phyloP scores from a whole-genome alignment of 805 yeast genomes.

The Saturnispora ahearnii region DNA sequence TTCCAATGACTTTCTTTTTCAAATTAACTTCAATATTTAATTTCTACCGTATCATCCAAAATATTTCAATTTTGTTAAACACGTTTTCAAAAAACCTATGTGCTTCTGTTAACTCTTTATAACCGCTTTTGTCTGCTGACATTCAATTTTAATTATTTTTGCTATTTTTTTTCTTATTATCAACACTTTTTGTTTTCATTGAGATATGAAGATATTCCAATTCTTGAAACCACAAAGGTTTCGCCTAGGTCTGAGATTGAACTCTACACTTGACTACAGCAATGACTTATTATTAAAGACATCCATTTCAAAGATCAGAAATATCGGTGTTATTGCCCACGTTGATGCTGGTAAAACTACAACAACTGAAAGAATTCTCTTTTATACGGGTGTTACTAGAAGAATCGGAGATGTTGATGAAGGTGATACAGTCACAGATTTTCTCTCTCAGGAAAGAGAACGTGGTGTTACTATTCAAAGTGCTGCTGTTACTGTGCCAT shows the following conservation, averaged over 20 bases:
- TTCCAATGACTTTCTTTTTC: too few species aligned
- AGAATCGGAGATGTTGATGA: slow-evolving; percentile 90
- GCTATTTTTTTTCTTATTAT: neutral
- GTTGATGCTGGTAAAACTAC: slow-evolving; percentile 99
- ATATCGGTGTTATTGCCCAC: slow-evolving; percentile 97
- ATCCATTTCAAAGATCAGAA: slow-evolving; percentile 43
- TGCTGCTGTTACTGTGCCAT: slow-evolving; percentile 88
- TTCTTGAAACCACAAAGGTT: neutral
- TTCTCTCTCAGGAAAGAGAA: slow-evolving; percentile 77
- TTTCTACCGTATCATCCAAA: too few species aligned
- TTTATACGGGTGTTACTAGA: slow-evolving; percentile 69
- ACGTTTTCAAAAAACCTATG: too few species aligned
- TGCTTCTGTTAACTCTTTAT: too few species aligned
- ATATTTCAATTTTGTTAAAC: too few species aligned
- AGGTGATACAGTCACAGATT: slow-evolving; percentile 95
- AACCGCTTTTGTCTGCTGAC: too few species aligned
- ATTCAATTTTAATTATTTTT: neutral
- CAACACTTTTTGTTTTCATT: neutral
- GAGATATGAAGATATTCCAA: neutral
- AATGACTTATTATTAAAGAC: slow-evolving; percentile 17
- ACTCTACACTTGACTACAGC: slow-evolving; percentile 10
- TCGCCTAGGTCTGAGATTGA: neutral
- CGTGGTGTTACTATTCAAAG: slow-evolving; percentile 95
- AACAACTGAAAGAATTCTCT: slow-evolving; percentile 93
- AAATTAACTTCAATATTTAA: too few species aligned